phyloP scores from a whole-genome alignment of 371 early-diverging fungal species.

The Capillidium heterosporum region DNA sequence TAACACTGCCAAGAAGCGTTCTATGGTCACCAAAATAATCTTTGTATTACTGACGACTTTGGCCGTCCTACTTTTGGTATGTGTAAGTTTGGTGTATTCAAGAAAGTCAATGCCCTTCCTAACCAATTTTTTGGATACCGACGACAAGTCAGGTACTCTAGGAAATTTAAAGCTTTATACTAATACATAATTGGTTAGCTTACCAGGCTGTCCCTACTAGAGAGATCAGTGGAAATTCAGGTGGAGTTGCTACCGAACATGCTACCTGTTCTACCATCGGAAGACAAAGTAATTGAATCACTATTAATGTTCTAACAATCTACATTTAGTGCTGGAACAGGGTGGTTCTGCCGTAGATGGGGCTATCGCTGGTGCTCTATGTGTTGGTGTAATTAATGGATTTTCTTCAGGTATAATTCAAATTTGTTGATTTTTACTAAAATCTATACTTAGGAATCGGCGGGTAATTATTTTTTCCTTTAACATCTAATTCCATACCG shows the following conservation, averaged over 20 bases:
- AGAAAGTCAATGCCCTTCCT: too few relatives aligned
- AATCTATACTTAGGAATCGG: background rate
- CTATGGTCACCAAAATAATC: too few relatives aligned
- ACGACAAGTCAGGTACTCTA: too few relatives aligned
- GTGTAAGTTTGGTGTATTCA: too few relatives aligned
- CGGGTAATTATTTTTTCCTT: background rate
- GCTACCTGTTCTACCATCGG: conserved; percentile 66
- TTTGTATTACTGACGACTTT: too few relatives aligned
- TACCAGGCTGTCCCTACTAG: too few relatives aligned
- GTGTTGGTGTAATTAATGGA: conserved; percentile 83
- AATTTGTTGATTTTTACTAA: background rate
- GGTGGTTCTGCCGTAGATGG: conserved; percentile 97
- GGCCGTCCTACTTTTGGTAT: too few relatives aligned
- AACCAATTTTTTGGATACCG: too few relatives aligned
- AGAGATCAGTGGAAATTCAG: conserved; percentile 11
- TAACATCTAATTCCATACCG: background rate
- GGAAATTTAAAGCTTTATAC: too few relatives aligned
- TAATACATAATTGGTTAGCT: too few relatives aligned
- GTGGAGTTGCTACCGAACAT: conserved; percentile 83
- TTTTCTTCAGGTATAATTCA: conserved; percentile 87
- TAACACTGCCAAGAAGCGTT: too few relatives aligned
- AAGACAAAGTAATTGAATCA: conserved; percentile 22
- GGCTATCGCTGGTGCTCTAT: conserved; percentile 83
- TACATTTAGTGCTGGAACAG: conserved; percentile 32
- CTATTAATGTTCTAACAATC: conserved; percentile 13